Evolutionary conservation across 2,329 filamentous ascomycete species (phyloP), one percentile per base, ranked within the genome.

Genomic region (Cytospora mali): DNA sequence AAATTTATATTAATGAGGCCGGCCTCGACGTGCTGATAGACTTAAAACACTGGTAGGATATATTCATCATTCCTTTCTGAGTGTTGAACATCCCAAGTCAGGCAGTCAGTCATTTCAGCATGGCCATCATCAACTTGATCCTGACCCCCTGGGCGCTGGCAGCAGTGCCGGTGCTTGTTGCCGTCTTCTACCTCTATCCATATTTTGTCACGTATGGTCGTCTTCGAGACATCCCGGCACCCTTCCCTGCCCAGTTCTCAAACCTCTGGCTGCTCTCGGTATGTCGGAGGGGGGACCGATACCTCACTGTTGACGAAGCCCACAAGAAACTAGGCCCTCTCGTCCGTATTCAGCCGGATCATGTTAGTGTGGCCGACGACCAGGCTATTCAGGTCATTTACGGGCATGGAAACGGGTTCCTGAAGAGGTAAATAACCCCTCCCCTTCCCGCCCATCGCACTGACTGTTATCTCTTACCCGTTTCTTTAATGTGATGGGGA

Each of bases 271-370:
- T 97, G 25, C 75, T 97, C 55, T 77, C 80, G 10, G 82, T 87
- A 14, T 80, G 79, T 58, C 86, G 93, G 1, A 80, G 83, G 4
- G 92, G 92, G 2, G 80, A 81, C 54, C 81, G 89, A 11, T 92
- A 85, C 71, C 68, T 76, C 29, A 78, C 80, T 2, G 87, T 96
- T n/a, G 82, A 96, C 69, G 75, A 87, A 39, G 80, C 86, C 9
- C 93, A 97, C 75, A 84, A 89, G 79, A 89, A 87, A 70, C 80
- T 90, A 50, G 93, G 93, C 4, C 88, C 87, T n/a, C 76, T 97
- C 1, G 88, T 97, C 25, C 84, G 93, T 39, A 89, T 97, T 67
- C 89, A 92, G 71, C 93, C 93, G 1, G 86, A 93, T 69, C 93
- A 97, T 70, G 82, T 96, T 69, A 93, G 89, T 62, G 80, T 97